Conservation (phyloP, 1,284 basidiomycete species). For the Omphalotus olearius region DNA sequence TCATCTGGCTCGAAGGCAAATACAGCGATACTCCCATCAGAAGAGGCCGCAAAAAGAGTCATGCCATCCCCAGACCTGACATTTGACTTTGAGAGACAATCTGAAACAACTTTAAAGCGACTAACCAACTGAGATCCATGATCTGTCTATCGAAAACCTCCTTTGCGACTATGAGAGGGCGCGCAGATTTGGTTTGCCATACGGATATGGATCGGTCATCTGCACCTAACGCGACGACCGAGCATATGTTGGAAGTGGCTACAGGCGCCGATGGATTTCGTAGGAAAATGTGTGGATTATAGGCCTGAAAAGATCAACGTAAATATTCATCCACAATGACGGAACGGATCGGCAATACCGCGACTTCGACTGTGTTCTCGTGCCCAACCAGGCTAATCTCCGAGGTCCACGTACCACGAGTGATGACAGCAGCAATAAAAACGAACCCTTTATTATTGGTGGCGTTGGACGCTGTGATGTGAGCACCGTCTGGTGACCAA, state of each 20-base stretch:
- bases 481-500: conserved; percentile 99
- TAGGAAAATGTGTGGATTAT: conserved; percentile 91
- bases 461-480: conserved; percentile 95
- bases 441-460: conserved; percentile 95
- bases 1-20: conserved; percentile 81
- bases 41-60: conserved; percentile 91
- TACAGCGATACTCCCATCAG: conserved; percentile 90
- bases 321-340: conserved; percentile 1
- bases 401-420: conserved; percentile 81
- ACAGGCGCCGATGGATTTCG: conserved; percentile 63
- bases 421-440: conserved; percentile 95
- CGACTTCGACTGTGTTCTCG: conserved; percentile 96
- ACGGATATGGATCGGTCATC: conserved; percentile 87
- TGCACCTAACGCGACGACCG: conserved; percentile 86
- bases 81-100: background rate
- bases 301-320: conserved; percentile 46
- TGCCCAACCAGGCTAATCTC: conserved; percentile 95
- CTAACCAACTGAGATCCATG: conserved; percentile 93
- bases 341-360: conserved; percentile 46
- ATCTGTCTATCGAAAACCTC: conserved; percentile 94
- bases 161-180: conserved; percentile 88
- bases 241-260: conserved; percentile 74
- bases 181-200: conserved; percentile 89
- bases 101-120: conserved; percentile 6
- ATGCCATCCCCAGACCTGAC: conserved; percentile 87